Conservation (phyloP, 176 grass and related monocot genomes). For the Saccharum spontaneum region DNA sequence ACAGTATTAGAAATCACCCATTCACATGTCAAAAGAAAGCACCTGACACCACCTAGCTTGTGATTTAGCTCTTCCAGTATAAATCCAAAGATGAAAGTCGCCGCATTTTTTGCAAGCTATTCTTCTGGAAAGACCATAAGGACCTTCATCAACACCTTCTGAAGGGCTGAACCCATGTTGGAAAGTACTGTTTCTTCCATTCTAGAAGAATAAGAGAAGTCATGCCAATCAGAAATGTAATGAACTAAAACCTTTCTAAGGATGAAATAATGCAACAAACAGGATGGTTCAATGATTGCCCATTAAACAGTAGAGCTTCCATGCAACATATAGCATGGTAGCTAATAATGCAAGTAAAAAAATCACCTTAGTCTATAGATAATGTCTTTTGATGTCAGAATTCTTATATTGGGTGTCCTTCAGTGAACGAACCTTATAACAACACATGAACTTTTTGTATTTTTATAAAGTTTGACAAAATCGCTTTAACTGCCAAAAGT, state of each 20-base stretch:
- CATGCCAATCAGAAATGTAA: conserved; percentile 1
- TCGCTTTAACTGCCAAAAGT: conserved; percentile 6
- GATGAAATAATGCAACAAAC: conserved; percentile 13
- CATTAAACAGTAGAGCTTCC: not conserved
- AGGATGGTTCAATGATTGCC: not conserved
- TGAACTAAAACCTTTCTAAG: not conserved
- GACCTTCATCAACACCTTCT: conserved; percentile 75
- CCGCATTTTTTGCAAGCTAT: conserved; percentile 93
- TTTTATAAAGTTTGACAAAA: not conserved
- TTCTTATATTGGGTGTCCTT: conserved; percentile 9
- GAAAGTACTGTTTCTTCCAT: conserved; percentile 67
- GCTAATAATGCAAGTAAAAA: not conserved
- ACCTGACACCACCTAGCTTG: conserved; percentile 99
- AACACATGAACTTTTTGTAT: not conserved
- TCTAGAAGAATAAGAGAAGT: conserved; percentile 54
- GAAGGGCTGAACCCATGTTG: conserved; percentile 76
- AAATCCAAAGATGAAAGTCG: conserved; percentile 86
- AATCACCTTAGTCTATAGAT: not conserved
- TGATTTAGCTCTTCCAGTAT: conserved; percentile 78
- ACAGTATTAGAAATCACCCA: conserved; percentile 16
- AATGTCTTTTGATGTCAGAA: not conserved
- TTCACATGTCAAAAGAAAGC: conserved; percentile 13
- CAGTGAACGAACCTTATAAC: not conserved
- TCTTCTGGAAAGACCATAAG: conserved; percentile 76
- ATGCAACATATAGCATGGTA: not conserved